Percentiles rank a stretch among this genome's conserved stretches.
These are phyloP conservation scores for Oryza punctata DNA, from an alignment of 176 grass and related monocot genomes.

Conservation along the genomic window DNA sequence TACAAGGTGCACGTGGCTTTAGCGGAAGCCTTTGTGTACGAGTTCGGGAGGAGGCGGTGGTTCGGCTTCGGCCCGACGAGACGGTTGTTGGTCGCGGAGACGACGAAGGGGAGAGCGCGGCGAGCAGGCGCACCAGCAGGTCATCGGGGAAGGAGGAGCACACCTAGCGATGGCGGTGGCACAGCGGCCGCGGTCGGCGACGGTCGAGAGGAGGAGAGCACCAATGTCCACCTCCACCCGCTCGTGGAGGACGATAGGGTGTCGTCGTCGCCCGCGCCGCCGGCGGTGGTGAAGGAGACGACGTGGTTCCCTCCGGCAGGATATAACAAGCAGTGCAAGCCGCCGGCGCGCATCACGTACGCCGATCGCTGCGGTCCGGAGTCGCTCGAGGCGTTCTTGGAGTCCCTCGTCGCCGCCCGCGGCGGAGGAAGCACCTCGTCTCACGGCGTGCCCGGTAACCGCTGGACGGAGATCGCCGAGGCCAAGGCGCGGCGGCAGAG, in stretches of 20 bases:
- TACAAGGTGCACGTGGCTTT: background rate
- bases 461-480: background rate
- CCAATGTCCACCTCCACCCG: background rate
- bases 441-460: background rate
- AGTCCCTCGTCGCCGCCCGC: background rate
- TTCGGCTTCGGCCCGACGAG: background rate
- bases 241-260: background rate
- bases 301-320: background rate
- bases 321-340: background rate
- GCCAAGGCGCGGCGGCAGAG: slow-evolving; percentile 3
- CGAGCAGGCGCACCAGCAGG: background rate
- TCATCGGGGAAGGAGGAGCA: background rate
- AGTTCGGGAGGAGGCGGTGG: background rate
- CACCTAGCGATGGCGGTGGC: no score
- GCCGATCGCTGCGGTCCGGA: background rate
- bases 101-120: background rate
- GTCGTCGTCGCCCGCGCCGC: background rate
- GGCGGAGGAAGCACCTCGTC: background rate
- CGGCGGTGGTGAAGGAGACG: background rate
- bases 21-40: background rate
- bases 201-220: no score
- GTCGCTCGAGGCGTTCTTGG: background rate
- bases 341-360: background rate
- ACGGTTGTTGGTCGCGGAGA: background rate
- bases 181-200: no score